Percentiles rank a stretch among this genome's conserved stretches.
Evolutionary conservation across 176 grass and related monocot genomes (phyloP).

Genomic region (Musa troglodytarum): DNA sequence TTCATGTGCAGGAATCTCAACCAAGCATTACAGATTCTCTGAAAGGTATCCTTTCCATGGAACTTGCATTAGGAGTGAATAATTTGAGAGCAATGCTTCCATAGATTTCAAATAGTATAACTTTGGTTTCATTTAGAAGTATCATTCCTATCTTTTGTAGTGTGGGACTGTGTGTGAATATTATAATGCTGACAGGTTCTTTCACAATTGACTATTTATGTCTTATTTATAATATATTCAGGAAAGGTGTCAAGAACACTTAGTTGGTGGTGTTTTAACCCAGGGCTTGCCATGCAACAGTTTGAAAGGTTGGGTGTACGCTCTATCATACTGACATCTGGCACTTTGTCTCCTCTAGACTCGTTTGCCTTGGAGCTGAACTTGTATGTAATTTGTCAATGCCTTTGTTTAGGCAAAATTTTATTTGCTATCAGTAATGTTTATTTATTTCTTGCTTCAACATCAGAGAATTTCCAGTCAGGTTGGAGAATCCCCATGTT

Average conservation of each 20-base stretch:
- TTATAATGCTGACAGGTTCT: not conserved
- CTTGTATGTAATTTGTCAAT: conserved; percentile 43
- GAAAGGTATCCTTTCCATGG: conserved; percentile 36
- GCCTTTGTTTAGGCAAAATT: conserved; percentile 16
- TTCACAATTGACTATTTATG: not conserved
- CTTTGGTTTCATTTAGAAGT: too few relatives aligned
- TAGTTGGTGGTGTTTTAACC: conserved; percentile 99
- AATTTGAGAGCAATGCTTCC: not conserved
- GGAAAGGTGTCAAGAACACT: conserved; percentile 70
- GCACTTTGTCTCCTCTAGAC: conserved; percentile 89
- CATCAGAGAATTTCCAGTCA: conserved; percentile 80
- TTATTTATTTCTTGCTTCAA: conserved; percentile 27
- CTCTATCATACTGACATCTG: conserved; percentile 93
- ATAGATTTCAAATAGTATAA: not conserved
- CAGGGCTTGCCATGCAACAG: conserved; percentile 88
- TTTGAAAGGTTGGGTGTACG: conserved; percentile 73
- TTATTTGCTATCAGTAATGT: conserved; percentile 9
- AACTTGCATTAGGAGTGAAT: too few relatives aligned
- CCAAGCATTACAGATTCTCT: conserved; percentile 51
- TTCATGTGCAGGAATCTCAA: conserved; percentile 88
- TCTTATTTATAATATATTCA: conserved; percentile 16
- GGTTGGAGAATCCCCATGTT: conserved; percentile 95
- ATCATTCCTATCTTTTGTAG: too few relatives aligned
- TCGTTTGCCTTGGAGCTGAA: conserved; percentile 95
- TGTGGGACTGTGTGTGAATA: too few relatives aligned